Base-by-base conservation (phyloP, 805 yeast species). In the Candida insectorum region DNA sequence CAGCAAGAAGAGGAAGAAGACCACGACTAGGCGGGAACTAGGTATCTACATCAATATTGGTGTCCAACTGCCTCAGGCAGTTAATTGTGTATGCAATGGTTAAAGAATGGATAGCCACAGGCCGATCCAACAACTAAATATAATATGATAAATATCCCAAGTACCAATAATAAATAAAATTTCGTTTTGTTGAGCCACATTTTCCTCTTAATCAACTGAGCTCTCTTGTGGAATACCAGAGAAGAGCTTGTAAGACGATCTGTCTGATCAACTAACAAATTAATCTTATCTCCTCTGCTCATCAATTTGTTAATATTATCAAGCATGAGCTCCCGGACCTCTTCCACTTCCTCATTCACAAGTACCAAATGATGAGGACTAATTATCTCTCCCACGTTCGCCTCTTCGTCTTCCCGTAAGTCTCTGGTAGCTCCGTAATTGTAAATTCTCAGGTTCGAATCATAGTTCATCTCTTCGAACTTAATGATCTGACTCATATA, bases 251-350 rank as follows among this genome's bases (percentile, higher is more conserved):
- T 84, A 55, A 86, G 69, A 33, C 78, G 69, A 41, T 83, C 81
- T 1, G 96, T 87, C 54, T 86, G 86, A 54, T 81, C 85, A 19
- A 86, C 91, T 42, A 86, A 65, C 24, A 73, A 57, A 44, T 77
- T 74, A 38, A 86, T 76, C 33, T 84, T 72, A 48, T 86, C 95
- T 14, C 94, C 95, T 32, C 96, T 72, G 44, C 77, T 78, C 45
- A 86, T 62, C 16, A 87, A 71, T 51, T 77, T 70, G 47, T 79
- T 86, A 34, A 83, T 78, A 48, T 83, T 84, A 40, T 80, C 84
- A 39, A 78, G 71, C 88, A 83, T 81, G 41, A 83, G 56, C 33
- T 73, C 73, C 43, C 81, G 65, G 16, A 83, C 84, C 49, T 79
- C 79, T 34, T 75, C 76, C 14, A 82, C 69, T 39, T 83, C 88